Percentiles rank a stretch among this genome's conserved stretches.
phyloP scores from a whole-genome alignment of 192 early-diverging fungal genomes.

The Coemansia guatemalensis region DNA sequence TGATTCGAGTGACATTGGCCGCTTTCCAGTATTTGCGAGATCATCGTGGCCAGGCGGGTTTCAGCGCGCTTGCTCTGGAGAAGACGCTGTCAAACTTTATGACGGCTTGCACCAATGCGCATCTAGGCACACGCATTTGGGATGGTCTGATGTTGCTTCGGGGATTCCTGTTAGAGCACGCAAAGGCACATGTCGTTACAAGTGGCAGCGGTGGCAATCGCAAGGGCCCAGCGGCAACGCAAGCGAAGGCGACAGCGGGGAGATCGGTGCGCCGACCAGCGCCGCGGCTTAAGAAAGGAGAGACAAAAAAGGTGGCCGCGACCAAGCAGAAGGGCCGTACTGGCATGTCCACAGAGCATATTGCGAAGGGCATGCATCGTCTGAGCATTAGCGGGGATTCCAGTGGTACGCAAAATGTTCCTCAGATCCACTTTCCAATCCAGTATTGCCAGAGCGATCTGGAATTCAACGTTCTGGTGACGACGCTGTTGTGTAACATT shows the following conservation, averaged over 20 bases:
- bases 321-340: background rate
- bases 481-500: slow-evolving; percentile 38
- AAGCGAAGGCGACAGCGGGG: background rate
- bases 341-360: slow-evolving; percentile 9
- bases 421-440: slow-evolving; percentile 20
- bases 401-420: background rate
- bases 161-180: slow-evolving; percentile 32
- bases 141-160: slow-evolving; percentile 32
- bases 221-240: background rate
- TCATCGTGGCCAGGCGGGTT: slow-evolving; percentile 32
- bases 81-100: slow-evolving; percentile 45
- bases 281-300: slow-evolving; percentile 6
- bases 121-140: slow-evolving; percentile 27
- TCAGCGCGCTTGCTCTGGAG: slow-evolving; percentile 39
- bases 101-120: slow-evolving; percentile 41
- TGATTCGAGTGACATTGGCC: slow-evolving; percentile 16
- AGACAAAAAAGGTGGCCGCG: background rate
- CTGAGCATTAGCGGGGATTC: slow-evolving; percentile 31
- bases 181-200: slow-evolving; percentile 21
- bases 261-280: slow-evolving; percentile 38
- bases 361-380: slow-evolving; percentile 24
- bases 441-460: slow-evolving; percentile 20
- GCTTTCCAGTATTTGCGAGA: slow-evolving; percentile 29
- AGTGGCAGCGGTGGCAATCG: background rate
- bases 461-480: slow-evolving; percentile 32